Base-by-base conservation (phyloP, 2,329 filamentous ascomycete species). In the Trichophaea hybrida region DNA sequence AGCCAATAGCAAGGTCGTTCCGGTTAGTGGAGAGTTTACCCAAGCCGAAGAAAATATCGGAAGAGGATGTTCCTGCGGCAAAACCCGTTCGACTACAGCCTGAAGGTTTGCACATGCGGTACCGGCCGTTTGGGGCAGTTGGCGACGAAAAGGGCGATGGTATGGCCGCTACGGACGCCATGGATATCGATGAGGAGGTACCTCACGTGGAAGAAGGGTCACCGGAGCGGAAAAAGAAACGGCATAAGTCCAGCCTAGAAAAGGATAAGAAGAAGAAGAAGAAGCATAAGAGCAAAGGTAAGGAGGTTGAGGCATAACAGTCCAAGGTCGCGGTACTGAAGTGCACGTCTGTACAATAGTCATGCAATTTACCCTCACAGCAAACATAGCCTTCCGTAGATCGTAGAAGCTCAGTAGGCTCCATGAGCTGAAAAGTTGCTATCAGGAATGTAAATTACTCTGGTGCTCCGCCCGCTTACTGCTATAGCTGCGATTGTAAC, bases 401-500 rank as follows among this genome's bases (percentile, higher is more conserved):
- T 31, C 31, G 51, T 52, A 50, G 7, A 2, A 33, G 35, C 35
- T 33, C 34, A 37, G 32, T 35, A 37, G 31, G 24, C 12, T 44
- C 12, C 3, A 15, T 44, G 40, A 15, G 40, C 2, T 15, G 12
- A 24, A 24, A 3, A 24, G 24, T 24, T 24, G 24, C 24, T 24
- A 24, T 24, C 24, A 24, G 8, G 31, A 24, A 17, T 31, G 33
- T 13, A 40, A 13, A 40, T 61, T 53, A 49, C 46, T 50, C 56
- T 15, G 35, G 12, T 13, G 53, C 68, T 64, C 64, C 64, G 40
- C 63, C 61, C 55, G 66, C 51, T 58, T 63, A 67, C 57, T 73
- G 72, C 63, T 73, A 72, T 59, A 72, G 68, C 58, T 72, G 70
- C 12, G 70, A 70, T 62, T 76, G 75, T 38, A 75, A 69, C 64